Evolutionary conservation across 257 asterid species (phyloP), one percentile per base, ranked within the genome.

Genomic region (Buddleja alternifolia): DNA sequence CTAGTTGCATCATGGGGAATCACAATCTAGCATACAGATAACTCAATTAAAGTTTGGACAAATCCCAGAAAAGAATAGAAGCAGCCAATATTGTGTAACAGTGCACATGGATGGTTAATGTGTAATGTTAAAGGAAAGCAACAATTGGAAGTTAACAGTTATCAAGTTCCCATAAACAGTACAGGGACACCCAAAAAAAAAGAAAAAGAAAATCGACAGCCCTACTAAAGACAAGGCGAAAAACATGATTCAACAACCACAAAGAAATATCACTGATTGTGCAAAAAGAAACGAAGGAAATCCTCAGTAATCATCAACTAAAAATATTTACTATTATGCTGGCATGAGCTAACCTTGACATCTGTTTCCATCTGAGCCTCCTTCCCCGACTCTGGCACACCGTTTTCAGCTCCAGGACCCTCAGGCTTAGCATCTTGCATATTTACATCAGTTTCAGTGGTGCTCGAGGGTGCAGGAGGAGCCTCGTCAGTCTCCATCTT

Each of bases 401-500:
- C 92, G 78, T 90, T 90, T 74, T 85, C 97, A 72, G 84, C 70
- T 17, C 71, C 89, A 46, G 90, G 16, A 20, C 73, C 83, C 52
- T 82, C 90, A 34, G 67, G 66, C 73, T 81, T 87, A 25, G 83
- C 74, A 66, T 83, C 93, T 72, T 90, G 86, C 93, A 92, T 84
- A 57, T 81, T 85, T 1, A 83, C 87, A 80, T 90, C 93, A 72
- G 76, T 50, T 52, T 73, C 90, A 24, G 67, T 39, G 21, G 71
- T 59, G 74, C 80, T 74, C 3, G 67, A 55, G 8, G 73, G 78
- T 55, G 83, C 83, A 60, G 73, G 11, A 16, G 76, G 74, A 59
- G 62, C 60, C 15, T 82, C 94, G 24, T 88, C 90, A 0, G 90
- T 81, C 46, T 93, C 98, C 96, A 90, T 88, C 83, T 82, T 81